Evolutionary conservation across 305 asterid genomes (phyloP), one percentile per base, ranked within the genome.

Genomic region (Rubia peregrina): DNA sequence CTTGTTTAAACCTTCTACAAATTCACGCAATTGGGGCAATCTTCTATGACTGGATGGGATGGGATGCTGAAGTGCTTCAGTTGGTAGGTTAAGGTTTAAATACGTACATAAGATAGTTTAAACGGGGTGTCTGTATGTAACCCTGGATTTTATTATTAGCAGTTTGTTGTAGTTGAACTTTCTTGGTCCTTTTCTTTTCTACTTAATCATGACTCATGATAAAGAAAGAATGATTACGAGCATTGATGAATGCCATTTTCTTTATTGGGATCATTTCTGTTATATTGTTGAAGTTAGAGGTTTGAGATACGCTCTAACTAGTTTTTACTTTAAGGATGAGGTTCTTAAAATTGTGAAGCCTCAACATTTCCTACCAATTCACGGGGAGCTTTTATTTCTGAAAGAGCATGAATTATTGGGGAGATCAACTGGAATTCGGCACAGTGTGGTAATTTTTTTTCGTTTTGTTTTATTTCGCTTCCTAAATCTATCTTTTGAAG

Each of bases 331-430:
- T 71, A 77, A 95, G 99, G 98, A 90, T 38, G 99, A 95, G 82
- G 97, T 95, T 78, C 90, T 95, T 44, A 90, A 84, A 82, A 91
- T 95, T 78, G 99, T 95, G 78, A 95, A 91, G 82, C 99, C 99
- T 2, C 98, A 95, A 82, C 99, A 95, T 87, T 95, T 95, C 80
- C 85, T 95, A 61, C 99, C 99, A n/a, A 88, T 95, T 76, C 99
- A 91, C 59, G 98, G 99, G 75, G 99, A 95, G 86, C 95, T 95
- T 75, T 84, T 95, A 77, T 95, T 91, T 87, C 84, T 95, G 79
- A 95, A 88, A 85, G 99, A 95, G 92, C 99, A 95, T 48, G 99
- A 95, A 77, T 70, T 91, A 81, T 83, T 95, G 74, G 99, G 97
- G 56, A 95, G 76, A 85, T 90, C 99, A 74, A 88, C 97, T 76